Evolutionary conservation across 2,329 filamentous ascomycete species (phyloP), one percentile per base, ranked within the genome.

Genomic region (Stenocarpella maydis): DNA sequence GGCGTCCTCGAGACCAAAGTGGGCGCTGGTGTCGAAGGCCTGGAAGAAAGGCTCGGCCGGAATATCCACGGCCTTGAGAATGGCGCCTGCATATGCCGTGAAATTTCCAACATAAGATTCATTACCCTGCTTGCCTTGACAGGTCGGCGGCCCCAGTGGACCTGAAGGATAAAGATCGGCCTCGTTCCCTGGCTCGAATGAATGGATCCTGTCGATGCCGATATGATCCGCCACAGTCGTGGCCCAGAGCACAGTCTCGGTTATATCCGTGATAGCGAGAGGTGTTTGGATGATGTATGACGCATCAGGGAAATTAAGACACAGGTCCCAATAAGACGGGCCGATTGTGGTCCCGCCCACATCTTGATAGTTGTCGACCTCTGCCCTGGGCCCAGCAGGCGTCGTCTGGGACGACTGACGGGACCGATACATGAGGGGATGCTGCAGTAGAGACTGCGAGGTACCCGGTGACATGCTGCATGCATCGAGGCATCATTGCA

Each of bases 171-270:
- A 81, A 8, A 78, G 73, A 66, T 80, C 74, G 4, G 78, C 72
- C 69, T 80, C 79, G 45, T 80, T 80, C 15, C 79, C 79, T 2
- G 76, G 74, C 70, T 80, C 77, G 39, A 80, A 79, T 5, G 78
- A 77, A 61, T 79, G 77, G n/a, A 80, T 79, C 21, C 72, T 74
- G 50, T 77, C 75, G 8, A 77, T 39, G 4, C 77, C 77, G 37
- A 81, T 75, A 7, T 55, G 69, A 3, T 75, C 70, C 0, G 78
- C 73, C 0, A 77, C 79, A 8, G 76, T 74, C 31, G 74, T 74
- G 3, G 75, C 72, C 79, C 79, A 81, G 1, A 76, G 75, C 19
- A 80, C 70, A 0, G 78, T 70, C 70, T 80, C 79, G 61, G 75
- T 78, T 14, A 79, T 70, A 52, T 81, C 79, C 7, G 75, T 76